phyloP scores from a whole-genome alignment of 306 rosid genomes.

The Pyrus communis region DNA sequence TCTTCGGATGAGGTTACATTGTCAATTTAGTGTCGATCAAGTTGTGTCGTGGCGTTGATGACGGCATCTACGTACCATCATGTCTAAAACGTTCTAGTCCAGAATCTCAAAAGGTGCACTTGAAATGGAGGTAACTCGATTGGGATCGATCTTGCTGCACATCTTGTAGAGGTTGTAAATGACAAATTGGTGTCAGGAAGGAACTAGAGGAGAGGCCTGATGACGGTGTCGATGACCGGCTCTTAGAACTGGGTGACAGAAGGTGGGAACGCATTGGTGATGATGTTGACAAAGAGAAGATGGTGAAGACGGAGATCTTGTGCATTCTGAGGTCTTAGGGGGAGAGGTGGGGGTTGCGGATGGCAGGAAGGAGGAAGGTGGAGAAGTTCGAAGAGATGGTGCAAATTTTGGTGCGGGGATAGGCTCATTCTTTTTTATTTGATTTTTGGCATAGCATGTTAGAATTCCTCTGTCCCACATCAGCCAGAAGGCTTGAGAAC shows the following conservation, averaged over 20 bases:
- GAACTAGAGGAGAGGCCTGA: constrained; percentile 61
- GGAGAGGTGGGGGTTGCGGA: constrained; percentile 50
- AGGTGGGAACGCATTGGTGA: constrained; percentile 62
- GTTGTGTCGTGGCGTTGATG: constrained; percentile 24
- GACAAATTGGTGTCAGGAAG: constrained; percentile 62
- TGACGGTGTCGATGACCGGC: constrained; percentile 15
- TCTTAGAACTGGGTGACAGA: constrained; percentile 60
- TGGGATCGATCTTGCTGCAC: constrained; percentile 44
- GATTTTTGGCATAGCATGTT: too few species aligned
- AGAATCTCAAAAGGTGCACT: constrained; percentile 54
- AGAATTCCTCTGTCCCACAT: too few species aligned
- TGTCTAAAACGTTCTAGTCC: constrained; percentile 67
- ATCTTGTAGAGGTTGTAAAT: constrained; percentile 64
- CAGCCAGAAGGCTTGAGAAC: too few species aligned
- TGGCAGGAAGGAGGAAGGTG: constrained; percentile 49
- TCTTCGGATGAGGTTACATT: too few species aligned
- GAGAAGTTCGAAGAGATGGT: constrained; percentile 48
- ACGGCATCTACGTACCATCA: constrained; percentile 63
- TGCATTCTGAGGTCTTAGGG: constrained; percentile 63
- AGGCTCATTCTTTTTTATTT: background rate
- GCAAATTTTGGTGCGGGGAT: constrained; percentile 70
- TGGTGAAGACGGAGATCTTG: constrained; percentile 56
- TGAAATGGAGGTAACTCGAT: constrained; percentile 68
- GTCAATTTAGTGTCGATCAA: too few species aligned
- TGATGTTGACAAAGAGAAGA: constrained; percentile 51